Conservation (phyloP, 257 asterid genomes). For the Solanum sejunctum region DNA sequence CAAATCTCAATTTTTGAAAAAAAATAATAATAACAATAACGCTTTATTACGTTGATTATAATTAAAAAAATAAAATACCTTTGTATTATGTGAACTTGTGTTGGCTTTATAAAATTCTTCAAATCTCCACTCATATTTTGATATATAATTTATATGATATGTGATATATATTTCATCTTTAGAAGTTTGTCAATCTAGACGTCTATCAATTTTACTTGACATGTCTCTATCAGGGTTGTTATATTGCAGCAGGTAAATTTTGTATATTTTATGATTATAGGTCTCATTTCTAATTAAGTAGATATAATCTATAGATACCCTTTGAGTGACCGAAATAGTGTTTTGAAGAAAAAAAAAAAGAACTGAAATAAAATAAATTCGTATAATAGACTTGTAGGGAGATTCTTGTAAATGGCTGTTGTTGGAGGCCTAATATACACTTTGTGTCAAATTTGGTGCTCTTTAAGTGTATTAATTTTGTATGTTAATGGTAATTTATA, state of each 20-base stretch:
- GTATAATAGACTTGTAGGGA: too few species aligned
- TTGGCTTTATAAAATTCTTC: neutral
- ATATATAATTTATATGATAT: neutral
- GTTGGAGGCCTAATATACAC: too few species aligned
- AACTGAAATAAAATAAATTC: too few species aligned
- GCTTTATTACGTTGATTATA: too few species aligned
- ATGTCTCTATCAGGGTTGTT: too few species aligned
- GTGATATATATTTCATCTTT: neutral
- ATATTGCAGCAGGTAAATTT: neutral
- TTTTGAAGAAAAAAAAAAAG: too few species aligned
- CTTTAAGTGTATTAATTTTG: too few species aligned
- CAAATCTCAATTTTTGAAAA: neutral
- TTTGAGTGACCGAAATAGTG: neutral
- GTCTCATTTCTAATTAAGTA: neutral
- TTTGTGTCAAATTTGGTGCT: too few species aligned
- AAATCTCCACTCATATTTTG: neutral
- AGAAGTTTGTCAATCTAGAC: neutral
- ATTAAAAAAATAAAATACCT: too few species aligned
- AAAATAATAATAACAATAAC: neutral
- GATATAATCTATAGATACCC: neutral
- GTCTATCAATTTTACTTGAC: accelerated
- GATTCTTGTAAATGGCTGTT: too few species aligned
- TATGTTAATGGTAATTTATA: too few species aligned
- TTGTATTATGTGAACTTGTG: neutral
- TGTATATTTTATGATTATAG: neutral